These are phyloP conservation scores for Saksenaea vasiformis DNA, from an alignment of 371 early-diverging fungal genomes.

Conservation along the genomic window DNA sequence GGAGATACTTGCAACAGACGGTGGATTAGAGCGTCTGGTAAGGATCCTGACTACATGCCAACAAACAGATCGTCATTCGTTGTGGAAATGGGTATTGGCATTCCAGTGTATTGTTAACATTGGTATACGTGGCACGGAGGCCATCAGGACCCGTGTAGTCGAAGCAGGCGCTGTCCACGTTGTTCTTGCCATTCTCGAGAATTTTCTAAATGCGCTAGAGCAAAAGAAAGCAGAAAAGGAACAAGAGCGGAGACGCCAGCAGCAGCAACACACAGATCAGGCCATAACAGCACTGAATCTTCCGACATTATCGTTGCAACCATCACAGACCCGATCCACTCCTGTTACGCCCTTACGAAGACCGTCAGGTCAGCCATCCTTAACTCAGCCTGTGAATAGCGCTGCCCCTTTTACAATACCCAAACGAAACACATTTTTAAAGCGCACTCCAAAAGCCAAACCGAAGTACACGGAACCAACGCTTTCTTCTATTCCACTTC, in stretches of 20 bases:
- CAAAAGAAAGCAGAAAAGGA: slow-evolving; percentile 63
- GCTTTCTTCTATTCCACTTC: slow-evolving; percentile 21
- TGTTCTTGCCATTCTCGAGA: slow-evolving; percentile 75
- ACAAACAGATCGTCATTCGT: slow-evolving; percentile 64
- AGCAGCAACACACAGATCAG: slow-evolving; percentile 9
- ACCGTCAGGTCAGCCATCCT: slow-evolving; percentile 9
- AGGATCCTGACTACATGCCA: slow-evolving; percentile 63
- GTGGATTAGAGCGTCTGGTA: slow-evolving; percentile 83
- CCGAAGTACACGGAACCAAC: slow-evolving; percentile 14
- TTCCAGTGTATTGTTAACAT: slow-evolving; percentile 84
- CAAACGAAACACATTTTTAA: slow-evolving; percentile 26
- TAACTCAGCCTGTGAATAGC: not conserved
- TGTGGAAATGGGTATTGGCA: slow-evolving; percentile 80
- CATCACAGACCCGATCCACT: slow-evolving; percentile 29
- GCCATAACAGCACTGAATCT: slow-evolving; percentile 15
- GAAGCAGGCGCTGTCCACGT: slow-evolving; percentile 79
- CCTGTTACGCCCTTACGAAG: slow-evolving; percentile 26
- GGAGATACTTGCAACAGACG: slow-evolving; percentile 80
- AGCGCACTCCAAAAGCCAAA: slow-evolving; percentile 19
- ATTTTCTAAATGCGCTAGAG: slow-evolving; percentile 60
- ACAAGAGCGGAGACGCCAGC: slow-evolving; percentile 31
- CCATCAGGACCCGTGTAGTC: slow-evolving; percentile 79
- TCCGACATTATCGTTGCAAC: slow-evolving; percentile 23
- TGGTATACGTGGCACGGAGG: slow-evolving; percentile 79
- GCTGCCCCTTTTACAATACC: slow-evolving; percentile 10